Evolutionary conservation across 1,284 basidiomycete genomes (phyloP).

Genomic region (Tremellales sp.): DNA sequence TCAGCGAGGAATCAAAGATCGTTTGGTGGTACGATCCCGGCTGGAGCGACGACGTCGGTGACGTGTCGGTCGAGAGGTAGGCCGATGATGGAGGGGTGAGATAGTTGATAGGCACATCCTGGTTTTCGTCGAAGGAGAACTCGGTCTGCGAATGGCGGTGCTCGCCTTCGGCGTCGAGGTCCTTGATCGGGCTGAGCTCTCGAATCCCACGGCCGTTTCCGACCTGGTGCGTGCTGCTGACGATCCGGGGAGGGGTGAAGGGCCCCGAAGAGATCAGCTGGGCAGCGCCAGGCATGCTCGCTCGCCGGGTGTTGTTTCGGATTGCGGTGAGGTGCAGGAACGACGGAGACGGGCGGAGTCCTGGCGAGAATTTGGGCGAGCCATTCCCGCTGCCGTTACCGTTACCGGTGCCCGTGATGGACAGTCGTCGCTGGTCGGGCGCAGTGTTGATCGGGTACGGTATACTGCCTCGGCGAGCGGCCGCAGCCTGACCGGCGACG

Average conservation of each 20-base stretch:
- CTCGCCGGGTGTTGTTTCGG: constrained; percentile 40
- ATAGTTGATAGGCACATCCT: constrained; percentile 19
- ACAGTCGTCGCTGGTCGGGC: too few species aligned
- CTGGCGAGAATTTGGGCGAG: constrained; percentile 34
- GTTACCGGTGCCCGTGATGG: constrained; percentile 4
- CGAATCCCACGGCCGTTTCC: constrained; percentile 8
- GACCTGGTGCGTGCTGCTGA: constrained; percentile 16
- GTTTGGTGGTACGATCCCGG: not conserved
- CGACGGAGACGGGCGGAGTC: constrained; percentile 27
- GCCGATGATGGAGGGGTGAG: constrained; percentile 21
- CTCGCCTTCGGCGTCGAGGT: constrained; percentile 22
- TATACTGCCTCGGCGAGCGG: constrained; percentile 34
- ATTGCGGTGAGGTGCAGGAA: constrained; percentile 38
- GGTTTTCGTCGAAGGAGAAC: constrained; percentile 3
- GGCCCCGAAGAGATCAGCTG: constrained; percentile 40
- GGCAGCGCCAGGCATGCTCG: constrained; percentile 34
- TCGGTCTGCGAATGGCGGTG: not conserved
- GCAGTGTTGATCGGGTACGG: constrained; percentile 30
- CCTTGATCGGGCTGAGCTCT: constrained; percentile 38
- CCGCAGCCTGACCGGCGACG: constrained; percentile 26
- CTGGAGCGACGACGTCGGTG: constrained; percentile 8
- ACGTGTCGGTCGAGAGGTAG: constrained; percentile 14
- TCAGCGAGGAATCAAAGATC: constrained; percentile 2
- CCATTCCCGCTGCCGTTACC: not conserved
- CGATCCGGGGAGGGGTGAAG: constrained; percentile 41